Conservation (phyloP, 108 stramenopile genomes). For the Discostella pseudostelligera region DNA sequence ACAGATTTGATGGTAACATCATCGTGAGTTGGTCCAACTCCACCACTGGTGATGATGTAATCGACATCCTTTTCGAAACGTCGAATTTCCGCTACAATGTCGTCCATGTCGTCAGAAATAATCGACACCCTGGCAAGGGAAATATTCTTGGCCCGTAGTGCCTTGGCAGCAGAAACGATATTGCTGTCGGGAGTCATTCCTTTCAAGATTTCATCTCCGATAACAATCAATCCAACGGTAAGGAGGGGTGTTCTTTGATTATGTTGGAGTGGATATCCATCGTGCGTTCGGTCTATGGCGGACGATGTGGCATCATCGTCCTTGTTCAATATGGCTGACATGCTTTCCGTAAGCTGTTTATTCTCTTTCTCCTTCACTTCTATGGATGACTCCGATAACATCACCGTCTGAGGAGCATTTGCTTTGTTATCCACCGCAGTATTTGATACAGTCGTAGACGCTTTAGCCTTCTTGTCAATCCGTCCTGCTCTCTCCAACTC, state of each 20-base stretch:
- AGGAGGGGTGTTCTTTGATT: too few species aligned
- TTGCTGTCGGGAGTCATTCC: slow-evolving; percentile 89
- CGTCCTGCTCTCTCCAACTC: slow-evolving; percentile 80
- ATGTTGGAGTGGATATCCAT: slow-evolving; percentile 1
- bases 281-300: neutral
- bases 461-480: slow-evolving; percentile 42
- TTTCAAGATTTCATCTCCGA: slow-evolving; percentile 96
- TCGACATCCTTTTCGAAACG: slow-evolving; percentile 71
- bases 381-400: slow-evolving; percentile 26
- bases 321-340: slow-evolving; percentile 8
- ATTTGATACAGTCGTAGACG: slow-evolving; percentile 1
- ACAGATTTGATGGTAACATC: slow-evolving; percentile 95
- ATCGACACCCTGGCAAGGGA: slow-evolving; percentile 78
- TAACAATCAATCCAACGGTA: slow-evolving; percentile 77
- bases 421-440: neutral
- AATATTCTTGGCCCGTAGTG: slow-evolving; percentile 77
- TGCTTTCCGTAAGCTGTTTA: slow-evolving; percentile 2
- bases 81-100: slow-evolving; percentile 77
- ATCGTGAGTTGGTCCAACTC: slow-evolving; percentile 96
- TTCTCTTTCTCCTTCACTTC: slow-evolving; percentile 7
- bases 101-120: slow-evolving; percentile 80
- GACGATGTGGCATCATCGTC: slow-evolving; percentile 3
- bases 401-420: slow-evolving; percentile 5
- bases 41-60: slow-evolving; percentile 92
- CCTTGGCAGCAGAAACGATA: slow-evolving; percentile 77